Evolutionary conservation across 371 early-diverging fungal species (phyloP), one percentile per base, ranked within the genome.

Genomic region (Funneliformis caledonium): DNA sequence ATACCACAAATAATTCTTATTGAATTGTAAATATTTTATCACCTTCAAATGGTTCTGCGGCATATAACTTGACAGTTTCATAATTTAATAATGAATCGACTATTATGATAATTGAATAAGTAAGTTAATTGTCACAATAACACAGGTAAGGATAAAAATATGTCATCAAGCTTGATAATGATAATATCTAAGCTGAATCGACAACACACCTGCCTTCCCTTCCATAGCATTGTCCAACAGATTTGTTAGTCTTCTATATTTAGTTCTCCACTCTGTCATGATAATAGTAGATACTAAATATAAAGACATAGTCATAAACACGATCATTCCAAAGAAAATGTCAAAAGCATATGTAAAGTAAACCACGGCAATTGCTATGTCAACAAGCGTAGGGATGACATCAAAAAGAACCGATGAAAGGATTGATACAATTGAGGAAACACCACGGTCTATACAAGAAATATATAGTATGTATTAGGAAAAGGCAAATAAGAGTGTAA

Each of bases 51-150:
- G 86, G 83, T 83, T 95, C 93, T 6, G 92, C 92, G 52, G 90
- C 91, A 87, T 93, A 95, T 80, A 92, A 93, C 84, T 98, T 97
- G 78, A 98, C 97, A 1, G 98, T 97, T 82, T 98, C 99, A 85
- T 96, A 97, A 86, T 97, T 98, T 37, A 97, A 86, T 47, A 98
- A 85, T 5, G 97, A 96, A 84, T 98, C 99, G 5, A 97, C 98
- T 76, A 62, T 19, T 43, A 47, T 26, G 11, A 72, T 12, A 31
- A 72, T 37, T 47, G 26, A 72, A 22, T n/a, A 72, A 72, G 14
- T n/a, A 43, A 45, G n/a, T 56, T 48, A 74, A 1, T 22, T n/a
- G 2, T 47, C 11, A 48, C 42, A 50, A 14, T 33, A 65, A 31
- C 22, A 33, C 11, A 68, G 8, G 8, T 37, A 37, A 5, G 16